A percentile compares a stretch with the other conserved stretches of the same genome.
These are phyloP conservation scores for Linnemannia schmuckeri DNA, from an alignment of 192 early-diverging fungal species.

Conservation along the genomic window DNA sequence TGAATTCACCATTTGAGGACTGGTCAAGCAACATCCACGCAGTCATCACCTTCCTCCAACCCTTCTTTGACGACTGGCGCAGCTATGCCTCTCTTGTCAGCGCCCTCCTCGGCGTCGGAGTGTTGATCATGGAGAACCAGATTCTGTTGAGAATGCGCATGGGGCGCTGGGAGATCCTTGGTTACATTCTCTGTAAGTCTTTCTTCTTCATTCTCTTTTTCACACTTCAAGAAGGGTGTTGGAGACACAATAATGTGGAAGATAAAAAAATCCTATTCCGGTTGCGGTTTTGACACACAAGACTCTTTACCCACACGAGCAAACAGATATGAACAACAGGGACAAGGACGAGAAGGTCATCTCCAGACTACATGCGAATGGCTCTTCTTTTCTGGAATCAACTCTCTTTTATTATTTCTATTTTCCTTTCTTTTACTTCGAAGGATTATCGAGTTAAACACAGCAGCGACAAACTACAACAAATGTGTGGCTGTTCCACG, in stretches of 20 bases:
- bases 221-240: neutral
- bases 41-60: conserved; percentile 50
- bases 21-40: conserved; percentile 53
- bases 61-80: conserved; percentile 57
- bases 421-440: neutral
- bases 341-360: neutral
- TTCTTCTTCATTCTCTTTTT: neutral
- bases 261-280: neutral
- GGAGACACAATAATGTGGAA: neutral
- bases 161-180: conserved; percentile 56
- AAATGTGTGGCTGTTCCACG: neutral
- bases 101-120: conserved; percentile 41
- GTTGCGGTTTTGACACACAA: neutral
- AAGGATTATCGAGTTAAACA: neutral
- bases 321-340: neutral
- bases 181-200: conserved; percentile 51
- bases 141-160: conserved; percentile 53
- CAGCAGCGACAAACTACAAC: neutral
- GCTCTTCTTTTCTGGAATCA: neutral
- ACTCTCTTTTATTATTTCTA: neutral
- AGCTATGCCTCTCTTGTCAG: conserved; percentile 41
- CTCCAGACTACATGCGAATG: neutral
- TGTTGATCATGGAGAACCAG: conserved; percentile 55
- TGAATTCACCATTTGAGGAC: conserved; percentile 45
- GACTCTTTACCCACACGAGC: neutral